A percentile compares a stretch with the other conserved stretches of the same genome.
These are phyloP conservation scores for Coemansia sp. DNA, from an alignment of 192 early-diverging fungal species.

Conservation along the genomic window DNA sequence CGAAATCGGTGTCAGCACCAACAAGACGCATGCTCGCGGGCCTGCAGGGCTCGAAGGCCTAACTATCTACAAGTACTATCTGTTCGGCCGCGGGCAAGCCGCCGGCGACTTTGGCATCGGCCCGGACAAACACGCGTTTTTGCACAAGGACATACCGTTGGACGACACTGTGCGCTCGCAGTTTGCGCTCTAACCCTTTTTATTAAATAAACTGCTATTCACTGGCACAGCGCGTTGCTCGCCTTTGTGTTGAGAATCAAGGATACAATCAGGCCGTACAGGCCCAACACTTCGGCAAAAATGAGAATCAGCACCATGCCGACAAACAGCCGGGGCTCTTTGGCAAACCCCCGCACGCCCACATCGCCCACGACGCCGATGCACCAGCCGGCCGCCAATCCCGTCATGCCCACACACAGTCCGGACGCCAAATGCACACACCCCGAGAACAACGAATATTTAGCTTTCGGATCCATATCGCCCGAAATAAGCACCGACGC, in stretches of 20 bases:
- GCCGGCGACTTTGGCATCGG: conserved; percentile 77
- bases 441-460: conserved; percentile 58
- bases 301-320: conserved; percentile 96
- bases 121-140: conserved; percentile 61
- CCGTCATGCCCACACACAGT: conserved; percentile 83
- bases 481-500: conserved; percentile 88
- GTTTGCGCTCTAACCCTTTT: conserved; percentile 38
- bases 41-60: conserved; percentile 96
- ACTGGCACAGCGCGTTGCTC: conserved; percentile 48
- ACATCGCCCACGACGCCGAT: conserved; percentile 97
- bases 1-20: conserved; percentile 96
- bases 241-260: conserved; percentile 97
- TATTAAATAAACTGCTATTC: conserved; percentile 1
- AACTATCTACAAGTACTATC: conserved; percentile 96
- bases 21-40: conserved; percentile 98
- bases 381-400: conserved; percentile 93
- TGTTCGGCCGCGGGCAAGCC: conserved; percentile 87
- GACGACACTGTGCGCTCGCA: conserved; percentile 33
- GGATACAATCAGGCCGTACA: conserved; percentile 95
- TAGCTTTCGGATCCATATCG: conserved; percentile 45
- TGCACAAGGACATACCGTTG: conserved; percentile 66
- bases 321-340: conserved; percentile 88
- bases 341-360: conserved; percentile 85
- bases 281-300: conserved; percentile 98
- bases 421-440: conserved; percentile 94